A percentile compares a stretch with the other conserved stretches of the same genome.
Evolutionary conservation across 352 stramenopile species (phyloP).

Genomic region (Phytophthora fragariaefolia): DNA sequence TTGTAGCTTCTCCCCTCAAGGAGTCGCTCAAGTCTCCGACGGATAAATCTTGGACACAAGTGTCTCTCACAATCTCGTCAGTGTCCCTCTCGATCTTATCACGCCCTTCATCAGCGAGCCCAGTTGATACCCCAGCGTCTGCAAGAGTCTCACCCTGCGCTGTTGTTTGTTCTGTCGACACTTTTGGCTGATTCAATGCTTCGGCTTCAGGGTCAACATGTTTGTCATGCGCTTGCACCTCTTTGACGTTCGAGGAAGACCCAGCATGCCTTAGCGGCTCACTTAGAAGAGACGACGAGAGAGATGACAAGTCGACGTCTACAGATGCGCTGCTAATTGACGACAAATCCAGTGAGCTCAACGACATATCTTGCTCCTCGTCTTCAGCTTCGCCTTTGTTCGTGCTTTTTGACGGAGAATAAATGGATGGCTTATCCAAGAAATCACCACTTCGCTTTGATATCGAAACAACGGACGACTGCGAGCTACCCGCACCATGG

Average conservation of each 20-base stretch:
- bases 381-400: constrained; percentile 14
- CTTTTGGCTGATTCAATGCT: constrained; percentile 6
- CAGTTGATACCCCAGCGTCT: neutral
- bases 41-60: constrained; percentile 20
- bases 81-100: constrained; percentile 2
- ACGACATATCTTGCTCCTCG: constrained; percentile 26
- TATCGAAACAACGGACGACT: constrained; percentile 32
- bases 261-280: constrained; percentile 20
- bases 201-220: constrained; percentile 2
- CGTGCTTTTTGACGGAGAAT: constrained; percentile 9
- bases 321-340: constrained; percentile 60
- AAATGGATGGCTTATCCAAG: constrained; percentile 19
- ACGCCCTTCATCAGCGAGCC: constrained; percentile 2
- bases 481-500: constrained; percentile 18
- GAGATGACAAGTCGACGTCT: constrained; percentile 62
- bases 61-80: constrained; percentile 1
- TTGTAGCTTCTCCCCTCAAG: constrained; percentile 2
- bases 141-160: neutral
- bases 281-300: constrained; percentile 62
- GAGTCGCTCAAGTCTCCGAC: constrained; percentile 25
- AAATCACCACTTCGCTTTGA: constrained; percentile 12
- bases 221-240: neutral
- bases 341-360: constrained; percentile 70
- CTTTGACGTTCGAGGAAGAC: constrained; percentile 1
- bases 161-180: neutral